Evolutionary conservation across 495 filamentous ascomycete species (phyloP).

Genomic region (Viridothelium virens): DNA sequence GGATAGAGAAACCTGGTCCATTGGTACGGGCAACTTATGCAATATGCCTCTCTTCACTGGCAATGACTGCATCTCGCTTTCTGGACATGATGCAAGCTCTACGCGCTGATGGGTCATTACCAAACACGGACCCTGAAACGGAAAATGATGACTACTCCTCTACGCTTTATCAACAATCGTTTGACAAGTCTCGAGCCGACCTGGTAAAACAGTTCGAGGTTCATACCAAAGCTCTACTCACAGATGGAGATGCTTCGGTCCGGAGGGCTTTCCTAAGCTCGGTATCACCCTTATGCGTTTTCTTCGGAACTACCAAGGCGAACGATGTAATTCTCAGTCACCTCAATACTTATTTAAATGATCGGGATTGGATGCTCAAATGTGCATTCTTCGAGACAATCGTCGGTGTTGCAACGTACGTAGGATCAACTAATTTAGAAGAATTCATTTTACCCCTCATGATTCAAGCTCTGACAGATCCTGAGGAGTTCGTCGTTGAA

Average conservation of each 20-base stretch:
- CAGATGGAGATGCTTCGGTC: constrained; percentile 80
- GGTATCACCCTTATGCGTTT: constrained; percentile 85
- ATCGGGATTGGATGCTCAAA: constrained; percentile 91
- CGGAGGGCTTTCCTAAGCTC: constrained; percentile 89
- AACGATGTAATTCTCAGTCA: constrained; percentile 94
- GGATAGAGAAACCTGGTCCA: constrained; percentile 51
- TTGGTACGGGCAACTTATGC: constrained; percentile 85
- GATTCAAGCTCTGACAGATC: constrained; percentile 92
- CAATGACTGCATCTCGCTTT: constrained; percentile 78
- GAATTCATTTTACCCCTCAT: constrained; percentile 95
- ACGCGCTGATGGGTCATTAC: constrained; percentile 73
- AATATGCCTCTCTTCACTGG: constrained; percentile 81
- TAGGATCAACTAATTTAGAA: constrained; percentile 80
- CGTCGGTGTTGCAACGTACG: constrained; percentile 82
- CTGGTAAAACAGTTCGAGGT: constrained; percentile 71
- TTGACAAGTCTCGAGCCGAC: constrained; percentile 71
- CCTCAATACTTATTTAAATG: constrained; percentile 95
- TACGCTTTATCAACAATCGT: constrained; percentile 65
- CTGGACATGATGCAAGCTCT: constrained; percentile 86
- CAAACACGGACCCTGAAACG: constrained; percentile 67
- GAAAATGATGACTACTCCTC: constrained; percentile 58
- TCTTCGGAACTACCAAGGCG: constrained; percentile 81
- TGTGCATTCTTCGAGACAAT: constrained; percentile 95
- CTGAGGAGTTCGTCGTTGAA: constrained; percentile 92
- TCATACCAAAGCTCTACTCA: constrained; percentile 83